These are phyloP conservation scores for Pinus albicaulis DNA, from an alignment of 75 land plant species.

Conservation along the genomic window DNA sequence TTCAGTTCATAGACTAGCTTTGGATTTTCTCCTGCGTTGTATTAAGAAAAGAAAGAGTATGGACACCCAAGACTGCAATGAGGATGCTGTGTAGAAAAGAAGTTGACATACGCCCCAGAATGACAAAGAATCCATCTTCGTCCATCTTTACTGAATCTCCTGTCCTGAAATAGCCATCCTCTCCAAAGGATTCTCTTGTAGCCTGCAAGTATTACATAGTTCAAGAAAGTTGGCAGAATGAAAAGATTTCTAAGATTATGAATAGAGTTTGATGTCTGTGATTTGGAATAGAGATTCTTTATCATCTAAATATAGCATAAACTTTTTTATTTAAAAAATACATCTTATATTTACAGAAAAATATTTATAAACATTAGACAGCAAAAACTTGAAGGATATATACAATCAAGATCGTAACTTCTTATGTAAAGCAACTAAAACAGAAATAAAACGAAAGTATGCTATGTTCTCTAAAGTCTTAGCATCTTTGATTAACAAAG, in stretches of 20 bases:
- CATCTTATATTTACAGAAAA: not conserved
- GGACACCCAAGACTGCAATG: not conserved
- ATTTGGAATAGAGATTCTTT: not conserved
- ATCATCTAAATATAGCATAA: not conserved
- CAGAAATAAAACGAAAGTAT: no score
- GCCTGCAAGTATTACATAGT: constrained; percentile 37
- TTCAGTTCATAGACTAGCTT: not conserved
- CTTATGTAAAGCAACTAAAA: no score
- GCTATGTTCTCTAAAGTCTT: no score
- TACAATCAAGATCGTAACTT: no score
- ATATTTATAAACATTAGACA: no score
- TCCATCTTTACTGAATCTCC: constrained; percentile 92
- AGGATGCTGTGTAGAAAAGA: not conserved
- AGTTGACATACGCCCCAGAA: constrained; percentile 83
- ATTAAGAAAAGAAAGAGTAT: not conserved
- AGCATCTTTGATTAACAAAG: no score
- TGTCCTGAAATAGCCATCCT: constrained; percentile 95
- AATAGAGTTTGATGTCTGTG: not conserved
- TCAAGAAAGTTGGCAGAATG: not conserved
- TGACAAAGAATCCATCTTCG: constrained; percentile 87
- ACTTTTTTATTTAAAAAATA: not conserved
- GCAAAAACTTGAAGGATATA: no score
- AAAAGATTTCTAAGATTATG: not conserved
- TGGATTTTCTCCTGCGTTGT: not conserved
- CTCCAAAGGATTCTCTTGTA: constrained; percentile 77